These are phyloP conservation scores for Rhodofomes roseus DNA, from an alignment of 1,284 basidiomycete genomes.

Conservation along the genomic window DNA sequence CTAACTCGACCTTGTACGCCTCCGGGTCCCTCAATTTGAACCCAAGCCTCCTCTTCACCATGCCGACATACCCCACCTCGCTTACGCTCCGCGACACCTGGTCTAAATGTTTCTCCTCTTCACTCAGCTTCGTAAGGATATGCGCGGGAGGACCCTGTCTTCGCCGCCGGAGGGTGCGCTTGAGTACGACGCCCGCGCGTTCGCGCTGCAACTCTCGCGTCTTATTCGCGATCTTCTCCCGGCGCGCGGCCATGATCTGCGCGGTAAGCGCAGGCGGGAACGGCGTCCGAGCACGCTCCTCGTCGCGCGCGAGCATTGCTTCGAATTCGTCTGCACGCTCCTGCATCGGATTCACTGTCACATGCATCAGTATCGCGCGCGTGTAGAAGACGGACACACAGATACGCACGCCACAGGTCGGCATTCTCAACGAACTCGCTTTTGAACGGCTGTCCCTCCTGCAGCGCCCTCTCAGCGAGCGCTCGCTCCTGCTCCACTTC, in stretches of 20 bases:
- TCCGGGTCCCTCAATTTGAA: slow-evolving; percentile 43
- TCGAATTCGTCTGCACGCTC: slow-evolving; percentile 26
- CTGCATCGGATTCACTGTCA: slow-evolving; percentile 7
- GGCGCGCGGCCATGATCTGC: slow-evolving; percentile 49
- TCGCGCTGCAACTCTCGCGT: slow-evolving; percentile 56
- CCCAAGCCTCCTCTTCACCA: slow-evolving; percentile 48
- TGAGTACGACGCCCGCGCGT: slow-evolving; percentile 53
- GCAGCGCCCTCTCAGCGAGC: slow-evolving; percentile 31
- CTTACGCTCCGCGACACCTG: slow-evolving; percentile 44
- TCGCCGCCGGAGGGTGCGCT: slow-evolving; percentile 42
- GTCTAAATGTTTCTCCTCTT: slow-evolving; percentile 42
- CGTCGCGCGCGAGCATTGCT: slow-evolving; percentile 35
- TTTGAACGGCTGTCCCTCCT: slow-evolving; percentile 21
- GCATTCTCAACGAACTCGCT: slow-evolving; percentile 20
- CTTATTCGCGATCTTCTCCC: slow-evolving; percentile 57
- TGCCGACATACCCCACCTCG: slow-evolving; percentile 61
- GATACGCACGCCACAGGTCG: slow-evolving; percentile 41
- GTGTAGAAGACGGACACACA: background rate
- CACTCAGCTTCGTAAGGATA: slow-evolving; percentile 48
- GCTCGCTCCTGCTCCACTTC: background rate
- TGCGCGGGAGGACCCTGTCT: slow-evolving; percentile 59
- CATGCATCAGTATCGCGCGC: background rate
- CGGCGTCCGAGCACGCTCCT: slow-evolving; percentile 36
- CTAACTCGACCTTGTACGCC: slow-evolving; percentile 43
- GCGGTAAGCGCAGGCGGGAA: slow-evolving; percentile 47